These are phyloP conservation scores for Clonostachys rosea DNA, from an alignment of 2,329 filamentous ascomycete species.

Conservation along the genomic window DNA sequence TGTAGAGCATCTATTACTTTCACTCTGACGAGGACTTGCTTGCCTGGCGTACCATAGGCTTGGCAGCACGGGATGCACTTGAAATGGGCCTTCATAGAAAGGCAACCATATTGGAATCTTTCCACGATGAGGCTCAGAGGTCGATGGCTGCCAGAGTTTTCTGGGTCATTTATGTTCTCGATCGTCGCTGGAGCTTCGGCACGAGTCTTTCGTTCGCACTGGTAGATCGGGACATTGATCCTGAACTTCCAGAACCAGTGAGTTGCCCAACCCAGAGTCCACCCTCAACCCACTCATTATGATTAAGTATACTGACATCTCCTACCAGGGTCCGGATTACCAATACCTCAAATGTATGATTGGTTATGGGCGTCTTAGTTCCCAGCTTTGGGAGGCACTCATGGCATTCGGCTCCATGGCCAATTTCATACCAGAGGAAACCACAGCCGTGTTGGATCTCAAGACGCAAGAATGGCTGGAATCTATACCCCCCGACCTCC, in stretches of 20 bases:
- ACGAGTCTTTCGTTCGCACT: slow-evolving; percentile 43
- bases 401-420: slow-evolving; percentile 25
- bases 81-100: slow-evolving; percentile 43
- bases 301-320: background rate
- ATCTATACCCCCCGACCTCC: slow-evolving; percentile 34
- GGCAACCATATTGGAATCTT: slow-evolving; percentile 32
- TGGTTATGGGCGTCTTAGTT: slow-evolving; percentile 36
- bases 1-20: slow-evolving; percentile 34
- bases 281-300: too few species aligned
- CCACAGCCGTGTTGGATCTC: slow-evolving; percentile 30
- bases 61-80: slow-evolving; percentile 37
- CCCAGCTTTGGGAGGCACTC: slow-evolving; percentile 39
- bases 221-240: slow-evolving; percentile 43
- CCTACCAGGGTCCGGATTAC: slow-evolving; percentile 8
- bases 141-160: slow-evolving; percentile 31
- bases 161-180: slow-evolving; percentile 46
- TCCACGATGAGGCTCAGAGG: slow-evolving; percentile 19
- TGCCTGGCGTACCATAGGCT: slow-evolving; percentile 39
- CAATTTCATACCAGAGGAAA: slow-evolving; percentile 27
- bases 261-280: background rate
- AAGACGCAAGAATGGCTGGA: slow-evolving; percentile 38
- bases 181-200: slow-evolving; percentile 46
- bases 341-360: slow-evolving; percentile 42
- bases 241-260: slow-evolving; percentile 37
- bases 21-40: slow-evolving; percentile 43